These are phyloP conservation scores for Moesziomyces globuligerus DNA, from an alignment of 1,284 basidiomycete species.

Conservation along the genomic window DNA sequence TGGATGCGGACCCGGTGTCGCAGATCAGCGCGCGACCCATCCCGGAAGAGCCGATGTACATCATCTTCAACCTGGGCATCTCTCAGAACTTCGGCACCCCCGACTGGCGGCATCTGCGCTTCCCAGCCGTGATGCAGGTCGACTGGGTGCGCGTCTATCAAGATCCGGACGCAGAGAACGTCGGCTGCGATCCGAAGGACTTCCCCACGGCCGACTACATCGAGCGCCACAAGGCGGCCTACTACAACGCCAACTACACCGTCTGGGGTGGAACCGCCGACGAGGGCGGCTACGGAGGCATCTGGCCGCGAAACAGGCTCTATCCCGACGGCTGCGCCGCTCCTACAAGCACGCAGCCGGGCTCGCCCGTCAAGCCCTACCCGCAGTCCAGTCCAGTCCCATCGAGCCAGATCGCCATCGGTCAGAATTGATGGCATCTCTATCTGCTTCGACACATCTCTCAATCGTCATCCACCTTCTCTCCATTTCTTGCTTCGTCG, in stretches of 20 bases:
- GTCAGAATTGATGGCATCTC: conserved; percentile 17
- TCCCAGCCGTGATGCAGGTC: conserved; percentile 50
- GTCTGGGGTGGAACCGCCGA: conserved; percentile 53
- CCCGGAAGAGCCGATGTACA: conserved; percentile 55
- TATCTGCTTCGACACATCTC: too few species aligned
- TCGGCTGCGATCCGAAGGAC: conserved; percentile 63
- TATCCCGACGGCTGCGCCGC: conserved; percentile 40
- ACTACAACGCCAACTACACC: conserved; percentile 55
- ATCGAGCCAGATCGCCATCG: conserved; percentile 31
- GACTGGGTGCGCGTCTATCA: conserved; percentile 59
- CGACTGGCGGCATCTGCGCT: conserved; percentile 39
- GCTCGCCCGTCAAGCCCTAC: conserved; percentile 44
- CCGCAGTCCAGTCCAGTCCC: conserved; percentile 34
- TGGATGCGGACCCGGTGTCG: conserved; percentile 73
- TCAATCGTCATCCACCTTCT: neutral
- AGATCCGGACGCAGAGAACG: conserved; percentile 38
- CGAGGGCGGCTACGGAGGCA: conserved; percentile 55
- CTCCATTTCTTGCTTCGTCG: neutral
- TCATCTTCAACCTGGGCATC: conserved; percentile 62
- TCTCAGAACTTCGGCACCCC: conserved; percentile 51
- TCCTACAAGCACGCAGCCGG: conserved; percentile 29
- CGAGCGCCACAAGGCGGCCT: conserved; percentile 51
- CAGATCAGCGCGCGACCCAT: conserved; percentile 42
- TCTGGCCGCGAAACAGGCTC: conserved; percentile 57
- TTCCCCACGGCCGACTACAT: conserved; percentile 74